phyloP scores from a whole-genome alignment of 495 filamentous ascomycete species.

The Talaromyces proteolyticus region DNA sequence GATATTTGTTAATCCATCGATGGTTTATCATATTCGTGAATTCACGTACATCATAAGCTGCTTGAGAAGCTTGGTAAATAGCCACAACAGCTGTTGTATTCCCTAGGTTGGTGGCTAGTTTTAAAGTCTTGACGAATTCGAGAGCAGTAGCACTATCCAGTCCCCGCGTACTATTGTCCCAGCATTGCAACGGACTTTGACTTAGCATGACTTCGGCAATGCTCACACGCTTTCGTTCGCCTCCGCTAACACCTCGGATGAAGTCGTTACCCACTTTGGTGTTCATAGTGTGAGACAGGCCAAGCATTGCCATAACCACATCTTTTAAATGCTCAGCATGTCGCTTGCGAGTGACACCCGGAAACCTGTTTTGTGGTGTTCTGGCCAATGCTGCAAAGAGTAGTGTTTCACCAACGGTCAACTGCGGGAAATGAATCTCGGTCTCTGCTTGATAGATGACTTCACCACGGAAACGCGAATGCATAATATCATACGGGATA shows the following conservation, averaged over 20 bases:
- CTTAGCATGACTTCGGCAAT: constrained; percentile 68
- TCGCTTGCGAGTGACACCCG: constrained; percentile 50
- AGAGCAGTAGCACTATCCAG: constrained; percentile 75
- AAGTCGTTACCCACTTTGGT: constrained; percentile 77
- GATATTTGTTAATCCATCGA: background rate
- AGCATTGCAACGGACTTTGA: constrained; percentile 66
- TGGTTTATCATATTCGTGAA: background rate
- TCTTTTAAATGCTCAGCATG: constrained; percentile 66
- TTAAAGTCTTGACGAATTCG: constrained; percentile 69
- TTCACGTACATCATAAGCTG: constrained; percentile 51
- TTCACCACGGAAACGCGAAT: constrained; percentile 66
- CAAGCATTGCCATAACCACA: constrained; percentile 75
- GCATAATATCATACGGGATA: constrained; percentile 43
- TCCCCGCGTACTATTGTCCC: constrained; percentile 76
- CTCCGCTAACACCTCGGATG: constrained; percentile 73
- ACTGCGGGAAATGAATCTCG: constrained; percentile 80
- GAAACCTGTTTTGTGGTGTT: constrained; percentile 55
- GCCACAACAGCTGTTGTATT: constrained; percentile 67
- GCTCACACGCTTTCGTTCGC: constrained; percentile 78
- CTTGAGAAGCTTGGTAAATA: constrained; percentile 78
- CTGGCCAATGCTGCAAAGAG: constrained; percentile 67
- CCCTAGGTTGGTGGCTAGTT: constrained; percentile 58
- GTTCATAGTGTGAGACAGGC: constrained; percentile 68
- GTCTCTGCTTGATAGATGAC: constrained; percentile 77
- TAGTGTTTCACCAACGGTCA: constrained; percentile 74